A percentile compares a stretch with the other conserved stretches of the same genome.
Evolutionary conservation across 2,329 filamentous ascomycete species (phyloP).

Genomic region (Aspergillus pseudonomiae): DNA sequence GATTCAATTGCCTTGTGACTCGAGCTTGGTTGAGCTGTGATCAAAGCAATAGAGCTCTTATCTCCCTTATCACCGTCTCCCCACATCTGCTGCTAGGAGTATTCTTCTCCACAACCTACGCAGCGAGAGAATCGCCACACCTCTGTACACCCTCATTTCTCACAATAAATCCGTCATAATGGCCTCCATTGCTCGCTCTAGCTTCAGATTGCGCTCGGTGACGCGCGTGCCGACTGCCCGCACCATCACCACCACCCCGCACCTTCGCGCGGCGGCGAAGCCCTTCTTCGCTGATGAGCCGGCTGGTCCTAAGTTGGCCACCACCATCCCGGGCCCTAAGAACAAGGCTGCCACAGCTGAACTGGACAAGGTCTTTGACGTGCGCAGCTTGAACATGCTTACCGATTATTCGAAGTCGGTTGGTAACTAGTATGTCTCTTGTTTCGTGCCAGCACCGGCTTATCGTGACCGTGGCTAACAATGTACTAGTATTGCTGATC

Average conservation of each 20-base stretch:
- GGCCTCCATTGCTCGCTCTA: conserved; percentile 41
- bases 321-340: conserved; percentile 74
- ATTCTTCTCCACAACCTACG: background rate
- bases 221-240: conserved; percentile 39
- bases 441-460: background rate
- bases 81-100: background rate
- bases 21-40: background rate
- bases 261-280: conserved; percentile 44
- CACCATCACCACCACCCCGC: conserved; percentile 39
- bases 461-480: background rate
- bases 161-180: conserved; percentile 28
- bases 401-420: conserved; percentile 72
- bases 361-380: conserved; percentile 80
- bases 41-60: background rate
- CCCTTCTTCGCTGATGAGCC: conserved; percentile 64
- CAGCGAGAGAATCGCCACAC: background rate
- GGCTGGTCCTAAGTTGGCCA: conserved; percentile 55
- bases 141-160: background rate
- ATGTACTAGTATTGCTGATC: conserved; percentile 47
- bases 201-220: conserved; percentile 36
- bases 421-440: conserved; percentile 70
- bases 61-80: conserved; percentile 5
- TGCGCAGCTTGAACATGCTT: conserved; percentile 81
- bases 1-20: background rate
- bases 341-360: conserved; percentile 69